phyloP scores from a whole-genome alignment of 345 rosid species.

The Carallia pectinifolia region DNA sequence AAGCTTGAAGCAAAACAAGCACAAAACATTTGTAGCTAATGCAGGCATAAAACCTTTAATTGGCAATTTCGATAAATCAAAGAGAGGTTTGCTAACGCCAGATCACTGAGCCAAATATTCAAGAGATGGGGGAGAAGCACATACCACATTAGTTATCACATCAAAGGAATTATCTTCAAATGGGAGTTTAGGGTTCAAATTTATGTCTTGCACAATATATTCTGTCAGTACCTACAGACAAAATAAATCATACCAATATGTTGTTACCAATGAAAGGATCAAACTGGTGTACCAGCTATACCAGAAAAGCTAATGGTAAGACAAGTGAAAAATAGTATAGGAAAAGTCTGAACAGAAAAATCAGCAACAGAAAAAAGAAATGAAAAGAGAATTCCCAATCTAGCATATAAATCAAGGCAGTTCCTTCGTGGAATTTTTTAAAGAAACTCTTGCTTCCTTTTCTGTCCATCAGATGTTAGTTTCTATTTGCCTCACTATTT shows the following conservation, averaged over 20 bases:
- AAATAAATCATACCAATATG: neutral
- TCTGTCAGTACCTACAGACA: slow-evolving; percentile 64
- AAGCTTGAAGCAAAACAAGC: too few relatives aligned
- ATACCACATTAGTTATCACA: slow-evolving; percentile 82
- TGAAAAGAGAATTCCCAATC: too few relatives aligned
- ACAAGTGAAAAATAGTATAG: neutral
- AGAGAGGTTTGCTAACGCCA: neutral
- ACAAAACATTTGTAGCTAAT: neutral
- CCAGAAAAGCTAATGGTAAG: too few relatives aligned
- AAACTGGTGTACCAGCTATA: neutral
- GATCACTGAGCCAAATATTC: neutral
- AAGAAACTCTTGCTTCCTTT: too few relatives aligned
- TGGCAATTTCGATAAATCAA: neutral
- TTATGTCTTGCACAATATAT: slow-evolving; percentile 81
- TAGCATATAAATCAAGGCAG: too few relatives aligned
- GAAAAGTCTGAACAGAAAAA: neutral
- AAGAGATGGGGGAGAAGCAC: slow-evolving; percentile 15
- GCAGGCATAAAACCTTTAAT: neutral
- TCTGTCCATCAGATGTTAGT: too few relatives aligned
- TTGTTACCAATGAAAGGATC: neutral
- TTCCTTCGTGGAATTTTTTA: too few relatives aligned
- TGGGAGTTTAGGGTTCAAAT: slow-evolving; percentile 70
- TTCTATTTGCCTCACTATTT: too few relatives aligned
- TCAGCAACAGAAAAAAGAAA: too few relatives aligned
- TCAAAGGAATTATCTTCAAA: slow-evolving; percentile 87